Percentiles rank a stretch among this genome's conserved stretches.
Evolutionary conservation across 495 filamentous ascomycete species (phyloP).

Genomic region (Podospora pseudoanserina): DNA sequence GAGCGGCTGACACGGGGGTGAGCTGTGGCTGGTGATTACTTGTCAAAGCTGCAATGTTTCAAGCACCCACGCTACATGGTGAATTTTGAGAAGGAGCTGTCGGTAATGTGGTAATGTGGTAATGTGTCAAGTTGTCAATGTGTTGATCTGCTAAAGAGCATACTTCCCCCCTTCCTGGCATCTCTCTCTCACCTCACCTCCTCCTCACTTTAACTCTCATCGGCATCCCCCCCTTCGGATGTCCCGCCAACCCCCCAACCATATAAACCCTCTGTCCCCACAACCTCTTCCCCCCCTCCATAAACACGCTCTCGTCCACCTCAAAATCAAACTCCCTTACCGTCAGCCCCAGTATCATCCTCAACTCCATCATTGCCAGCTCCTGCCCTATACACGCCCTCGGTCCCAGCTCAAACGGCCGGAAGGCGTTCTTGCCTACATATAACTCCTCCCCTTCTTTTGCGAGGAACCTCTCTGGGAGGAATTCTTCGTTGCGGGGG

Average conservation of each 20-base stretch:
- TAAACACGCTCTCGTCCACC: slow-evolving; percentile 13
- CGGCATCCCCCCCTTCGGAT: slow-evolving; percentile 17
- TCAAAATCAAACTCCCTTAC: slow-evolving; percentile 5
- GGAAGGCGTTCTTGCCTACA: slow-evolving; percentile 22
- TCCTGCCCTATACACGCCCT: slow-evolving; percentile 40
- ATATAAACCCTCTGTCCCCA: slow-evolving; percentile 18
- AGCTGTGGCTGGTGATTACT: too few species aligned
- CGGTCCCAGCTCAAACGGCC: slow-evolving; percentile 43
- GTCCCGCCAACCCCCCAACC: slow-evolving; percentile 11
- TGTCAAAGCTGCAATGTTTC: too few species aligned
- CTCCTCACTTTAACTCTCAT: slow-evolving; percentile 14
- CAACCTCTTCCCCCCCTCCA: slow-evolving; percentile 23
- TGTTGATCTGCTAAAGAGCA: background rate
- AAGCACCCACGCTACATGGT: too few species aligned
- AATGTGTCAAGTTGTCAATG: background rate
- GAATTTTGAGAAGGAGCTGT: too few species aligned
- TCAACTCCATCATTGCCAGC: background rate
- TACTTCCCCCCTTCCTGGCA: background rate
- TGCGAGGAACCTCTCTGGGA: background rate
- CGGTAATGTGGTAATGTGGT: too few species aligned
- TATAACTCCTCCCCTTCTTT: background rate
- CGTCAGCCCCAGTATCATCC: slow-evolving; percentile 1
- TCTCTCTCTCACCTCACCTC: background rate
- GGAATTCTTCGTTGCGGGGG: background rate
- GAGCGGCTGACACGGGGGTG: too few species aligned